Conservation (phyloP, 2,329 filamentous ascomycete genomes). For the Magnaporthiopsis poae region DNA sequence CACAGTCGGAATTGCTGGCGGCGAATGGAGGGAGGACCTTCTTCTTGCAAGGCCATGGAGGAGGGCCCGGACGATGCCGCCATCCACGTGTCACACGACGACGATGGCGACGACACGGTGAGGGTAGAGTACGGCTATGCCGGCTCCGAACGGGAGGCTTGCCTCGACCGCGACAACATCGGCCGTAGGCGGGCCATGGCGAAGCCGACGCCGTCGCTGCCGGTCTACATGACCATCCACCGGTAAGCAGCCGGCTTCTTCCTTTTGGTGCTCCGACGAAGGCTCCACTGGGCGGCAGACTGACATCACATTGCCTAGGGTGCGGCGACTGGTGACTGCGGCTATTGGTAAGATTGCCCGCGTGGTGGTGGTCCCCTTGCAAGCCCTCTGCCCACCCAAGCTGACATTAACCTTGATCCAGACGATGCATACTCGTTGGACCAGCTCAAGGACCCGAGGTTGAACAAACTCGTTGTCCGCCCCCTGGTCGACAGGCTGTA, state of each 20-base stretch:
- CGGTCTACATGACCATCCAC: constrained; percentile 8
- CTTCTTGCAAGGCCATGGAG: neutral
- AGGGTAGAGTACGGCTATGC: neutral
- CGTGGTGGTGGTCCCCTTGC: neutral
- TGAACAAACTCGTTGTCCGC: constrained; percentile 57
- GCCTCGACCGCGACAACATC: neutral
- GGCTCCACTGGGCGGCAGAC: neutral
- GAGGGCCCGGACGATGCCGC: neutral
- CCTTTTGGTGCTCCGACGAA: neutral
- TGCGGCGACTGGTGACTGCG: constrained; percentile 4
- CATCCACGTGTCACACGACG: neutral
- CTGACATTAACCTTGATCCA: constrained; percentile 9
- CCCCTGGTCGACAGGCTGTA: constrained; percentile 61
- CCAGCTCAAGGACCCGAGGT: constrained; percentile 55
- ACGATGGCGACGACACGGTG: neutral
- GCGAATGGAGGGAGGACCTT: neutral
- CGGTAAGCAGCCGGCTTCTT: neutral
- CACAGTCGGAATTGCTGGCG: neutral
- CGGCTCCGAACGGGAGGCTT: constrained; percentile 7
- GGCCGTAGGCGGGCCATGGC: neutral
- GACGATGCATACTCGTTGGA: constrained; percentile 41
- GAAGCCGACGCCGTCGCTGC: neutral
- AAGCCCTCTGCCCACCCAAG: neutral
- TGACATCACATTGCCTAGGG: neutral
- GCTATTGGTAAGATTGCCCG: constrained; percentile 3